A percentile compares a stretch with the other conserved stretches of the same genome.
phyloP scores from a whole-genome alignment of 2,329 filamentous ascomycete species.

The Ceratocystis lukuohia region DNA sequence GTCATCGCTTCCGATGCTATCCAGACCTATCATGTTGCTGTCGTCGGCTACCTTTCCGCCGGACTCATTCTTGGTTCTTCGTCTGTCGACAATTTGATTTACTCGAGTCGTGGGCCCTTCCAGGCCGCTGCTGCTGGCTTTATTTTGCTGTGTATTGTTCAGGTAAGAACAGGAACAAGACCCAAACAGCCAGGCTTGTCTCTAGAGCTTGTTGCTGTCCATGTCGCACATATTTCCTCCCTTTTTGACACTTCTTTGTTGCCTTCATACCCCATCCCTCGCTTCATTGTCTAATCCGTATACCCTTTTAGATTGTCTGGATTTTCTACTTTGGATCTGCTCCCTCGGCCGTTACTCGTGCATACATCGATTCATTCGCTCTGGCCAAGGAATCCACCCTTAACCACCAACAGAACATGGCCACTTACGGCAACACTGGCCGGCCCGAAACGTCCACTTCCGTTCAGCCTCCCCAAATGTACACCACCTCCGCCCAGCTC shows the following conservation, averaged over 20 bases:
- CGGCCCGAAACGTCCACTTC: slow-evolving; percentile 77
- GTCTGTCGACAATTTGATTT: slow-evolving; percentile 74
- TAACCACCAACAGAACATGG: slow-evolving; percentile 57
- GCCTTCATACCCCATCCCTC: neutral
- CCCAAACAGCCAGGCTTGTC: neutral
- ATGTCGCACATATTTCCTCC: neutral
- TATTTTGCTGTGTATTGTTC: slow-evolving; percentile 84
- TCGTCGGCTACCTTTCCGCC: slow-evolving; percentile 74
- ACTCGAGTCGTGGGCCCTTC: slow-evolving; percentile 55
- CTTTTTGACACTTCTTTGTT: neutral
- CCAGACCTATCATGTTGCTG: slow-evolving; percentile 80
- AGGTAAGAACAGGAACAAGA: slow-evolving; percentile 43
- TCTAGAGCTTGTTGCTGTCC: slow-evolving; percentile 20
- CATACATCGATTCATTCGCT: slow-evolving; percentile 91
- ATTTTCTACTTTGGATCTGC: slow-evolving; percentile 97
- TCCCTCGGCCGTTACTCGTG: slow-evolving; percentile 69
- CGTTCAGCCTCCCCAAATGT: slow-evolving; percentile 78
- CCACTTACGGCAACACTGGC: slow-evolving; percentile 54
- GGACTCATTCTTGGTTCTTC: slow-evolving; percentile 78
- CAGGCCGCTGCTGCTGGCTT: slow-evolving; percentile 86
- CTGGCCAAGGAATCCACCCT: slow-evolving; percentile 71
- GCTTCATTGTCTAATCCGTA: neutral
- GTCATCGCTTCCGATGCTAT: slow-evolving; percentile 75
- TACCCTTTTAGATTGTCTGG: slow-evolving; percentile 64
- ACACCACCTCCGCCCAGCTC: slow-evolving; percentile 87